phyloP scores from a whole-genome alignment of 2,329 filamentous ascomycete genomes.

The Fusarium sp. region DNA sequence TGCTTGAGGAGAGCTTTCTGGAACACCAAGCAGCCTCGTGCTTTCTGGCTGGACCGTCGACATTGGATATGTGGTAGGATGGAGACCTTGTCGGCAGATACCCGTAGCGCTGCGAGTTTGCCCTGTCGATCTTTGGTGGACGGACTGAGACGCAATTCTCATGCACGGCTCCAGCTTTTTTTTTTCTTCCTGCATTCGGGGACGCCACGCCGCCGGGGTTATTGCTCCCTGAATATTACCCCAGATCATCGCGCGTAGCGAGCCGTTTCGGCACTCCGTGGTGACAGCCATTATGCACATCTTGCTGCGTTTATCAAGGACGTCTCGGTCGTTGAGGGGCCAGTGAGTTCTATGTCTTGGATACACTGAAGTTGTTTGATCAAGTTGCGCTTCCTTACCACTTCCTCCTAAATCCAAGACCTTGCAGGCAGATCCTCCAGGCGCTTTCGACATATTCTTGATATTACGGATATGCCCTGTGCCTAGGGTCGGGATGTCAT shows the following conservation, averaged over 20 bases:
- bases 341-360: background rate
- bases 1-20: background rate
- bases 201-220: background rate
- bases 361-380: background rate
- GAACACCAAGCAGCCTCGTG: background rate
- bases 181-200: background rate
- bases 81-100: conserved; percentile 1
- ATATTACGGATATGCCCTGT: background rate
- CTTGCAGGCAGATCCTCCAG: background rate
- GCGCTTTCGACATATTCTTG: background rate
- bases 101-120: background rate
- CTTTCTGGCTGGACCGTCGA: background rate
- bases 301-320: background rate
- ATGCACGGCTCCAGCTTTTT: background rate
- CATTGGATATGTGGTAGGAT: background rate
- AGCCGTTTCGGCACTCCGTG: background rate
- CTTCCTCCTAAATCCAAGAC: background rate
- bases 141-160: background rate
- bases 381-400: background rate
- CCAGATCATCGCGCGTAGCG: background rate
- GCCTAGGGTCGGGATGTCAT: background rate
- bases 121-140: conserved; percentile 9
- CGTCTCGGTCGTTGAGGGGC: background rate
- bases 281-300: background rate
- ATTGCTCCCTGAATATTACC: background rate